Evolutionary conservation across 1,284 basidiomycete genomes (phyloP).

Genomic region (Clitocybe nebularis): DNA sequence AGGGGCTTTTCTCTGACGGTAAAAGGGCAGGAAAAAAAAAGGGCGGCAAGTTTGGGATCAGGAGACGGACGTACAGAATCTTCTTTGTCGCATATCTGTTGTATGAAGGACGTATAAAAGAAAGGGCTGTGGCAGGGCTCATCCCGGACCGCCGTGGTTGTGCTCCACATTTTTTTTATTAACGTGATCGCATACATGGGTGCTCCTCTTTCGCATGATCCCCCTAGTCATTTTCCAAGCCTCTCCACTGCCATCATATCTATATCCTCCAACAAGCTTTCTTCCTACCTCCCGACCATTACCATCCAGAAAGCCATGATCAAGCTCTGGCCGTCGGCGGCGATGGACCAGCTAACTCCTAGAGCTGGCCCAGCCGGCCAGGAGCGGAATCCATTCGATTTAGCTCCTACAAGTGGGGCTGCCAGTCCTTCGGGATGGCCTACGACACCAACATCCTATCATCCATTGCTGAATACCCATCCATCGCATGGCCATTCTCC

Average conservation of each 20-base stretch:
- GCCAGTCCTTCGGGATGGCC: slow-evolving; percentile 15
- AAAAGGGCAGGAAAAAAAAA: slow-evolving; percentile 3
- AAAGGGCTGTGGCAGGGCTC: background rate
- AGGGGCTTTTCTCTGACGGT: slow-evolving; percentile 1
- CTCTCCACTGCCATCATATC: slow-evolving; percentile 17
- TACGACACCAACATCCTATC: slow-evolving; percentile 25
- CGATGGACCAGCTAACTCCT: slow-evolving; percentile 71
- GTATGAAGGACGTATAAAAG: slow-evolving; percentile 3
- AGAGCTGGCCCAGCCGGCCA: slow-evolving; percentile 45
- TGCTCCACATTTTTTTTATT: no score
- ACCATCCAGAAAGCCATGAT: slow-evolving; percentile 44
- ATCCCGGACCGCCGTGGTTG: background rate
- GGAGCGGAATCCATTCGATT: slow-evolving; percentile 75
- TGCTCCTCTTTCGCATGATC: slow-evolving; percentile 3
- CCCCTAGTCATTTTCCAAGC: slow-evolving; percentile 7
- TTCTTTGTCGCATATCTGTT: slow-evolving; percentile 1
- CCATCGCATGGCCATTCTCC: slow-evolving; percentile 16
- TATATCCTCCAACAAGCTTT: slow-evolving; percentile 16
- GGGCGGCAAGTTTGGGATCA: slow-evolving; percentile 3
- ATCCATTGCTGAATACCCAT: slow-evolving; percentile 26
- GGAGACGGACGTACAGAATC: background rate
- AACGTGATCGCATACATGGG: slow-evolving; percentile 12
- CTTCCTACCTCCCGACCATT: slow-evolving; percentile 18
- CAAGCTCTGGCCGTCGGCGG: slow-evolving; percentile 61
- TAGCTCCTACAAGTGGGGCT: slow-evolving; percentile 12